Conservation (phyloP, 2,329 filamentous ascomycete species). For the Aspergillus cejpii region DNA sequence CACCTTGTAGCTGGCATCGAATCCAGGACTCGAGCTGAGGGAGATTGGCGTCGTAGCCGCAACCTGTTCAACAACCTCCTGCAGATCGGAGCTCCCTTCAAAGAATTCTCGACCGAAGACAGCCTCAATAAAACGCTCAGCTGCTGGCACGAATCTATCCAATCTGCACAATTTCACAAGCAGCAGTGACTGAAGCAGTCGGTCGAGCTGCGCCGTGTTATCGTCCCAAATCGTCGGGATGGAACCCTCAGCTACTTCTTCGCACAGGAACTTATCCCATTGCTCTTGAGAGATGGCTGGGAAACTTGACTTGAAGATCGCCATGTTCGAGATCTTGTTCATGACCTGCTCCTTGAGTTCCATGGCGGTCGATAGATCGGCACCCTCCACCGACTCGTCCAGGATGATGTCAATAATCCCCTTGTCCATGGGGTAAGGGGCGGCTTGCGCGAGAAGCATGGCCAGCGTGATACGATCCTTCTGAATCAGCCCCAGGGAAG, state of each 20-base stretch:
- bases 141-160: conserved; percentile 87
- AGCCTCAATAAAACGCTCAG: conserved; percentile 78
- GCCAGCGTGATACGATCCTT: conserved; percentile 91
- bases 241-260: conserved; percentile 78
- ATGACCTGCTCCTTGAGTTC: conserved; percentile 63
- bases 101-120: conserved; percentile 81
- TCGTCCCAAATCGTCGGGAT: conserved; percentile 72
- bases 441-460: conserved; percentile 88
- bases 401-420: conserved; percentile 77
- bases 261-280: conserved; percentile 76
- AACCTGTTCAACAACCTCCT: conserved; percentile 76
- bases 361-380: conserved; percentile 66
- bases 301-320: conserved; percentile 66
- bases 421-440: conserved; percentile 95
- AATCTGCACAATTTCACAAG: conserved; percentile 92
- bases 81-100: conserved; percentile 77
- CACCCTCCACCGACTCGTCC: conserved; percentile 66
- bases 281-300: conserved; percentile 54
- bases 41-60: conserved; percentile 79
- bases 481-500: conserved; percentile 85
- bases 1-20: conserved; percentile 98
- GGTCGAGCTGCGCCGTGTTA: conserved; percentile 59
- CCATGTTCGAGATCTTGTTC: conserved; percentile 60
- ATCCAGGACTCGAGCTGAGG: conserved; percentile 88
- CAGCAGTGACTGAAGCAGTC: conserved; percentile 73